Conservation (phyloP, 768 basidiomycete species). For the Mycena alexandri region DNA sequence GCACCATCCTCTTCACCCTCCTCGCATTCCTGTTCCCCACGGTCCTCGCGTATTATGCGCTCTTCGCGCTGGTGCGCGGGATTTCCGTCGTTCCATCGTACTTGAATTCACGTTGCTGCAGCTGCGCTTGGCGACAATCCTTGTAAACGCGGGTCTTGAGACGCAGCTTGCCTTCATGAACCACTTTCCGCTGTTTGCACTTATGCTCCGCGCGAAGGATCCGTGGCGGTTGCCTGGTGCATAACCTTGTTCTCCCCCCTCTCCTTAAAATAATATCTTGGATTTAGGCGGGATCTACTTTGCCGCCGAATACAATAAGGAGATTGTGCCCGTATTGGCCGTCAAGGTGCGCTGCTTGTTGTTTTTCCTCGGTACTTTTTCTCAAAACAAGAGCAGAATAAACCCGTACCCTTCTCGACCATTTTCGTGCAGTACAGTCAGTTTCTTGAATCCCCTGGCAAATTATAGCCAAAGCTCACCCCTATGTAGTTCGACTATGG, state of each 20-base stretch:
- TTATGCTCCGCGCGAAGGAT: constrained; percentile 89
- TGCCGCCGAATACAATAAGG: constrained; percentile 44
- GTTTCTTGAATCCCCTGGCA: constrained; percentile 33
- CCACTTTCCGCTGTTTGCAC: constrained; percentile 90
- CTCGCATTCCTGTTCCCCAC: constrained; percentile 88
- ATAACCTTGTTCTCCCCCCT: constrained; percentile 16
- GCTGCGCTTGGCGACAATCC: constrained; percentile 67
- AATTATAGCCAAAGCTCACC: neutral
- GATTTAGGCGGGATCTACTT: constrained; percentile 50
- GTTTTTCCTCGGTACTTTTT: neutral
- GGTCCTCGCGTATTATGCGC: constrained; percentile 84
- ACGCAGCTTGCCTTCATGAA: constrained; percentile 85
- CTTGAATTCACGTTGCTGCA: constrained; percentile 38
- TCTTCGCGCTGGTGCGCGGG: constrained; percentile 75
- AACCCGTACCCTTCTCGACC: constrained; percentile 61
- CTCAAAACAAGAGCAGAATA: constrained; percentile 54
- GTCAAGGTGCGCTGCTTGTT: constrained; percentile 46
- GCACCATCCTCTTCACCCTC: constrained; percentile 89
- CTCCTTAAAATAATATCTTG: neutral
- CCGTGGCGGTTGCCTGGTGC: constrained; percentile 85
- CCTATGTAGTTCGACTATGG: constrained; percentile 60
- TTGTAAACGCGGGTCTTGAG: constrained; percentile 73
- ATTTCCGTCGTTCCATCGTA: no score
- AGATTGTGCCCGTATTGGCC: constrained; percentile 41
- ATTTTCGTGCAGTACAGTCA: constrained; percentile 74